Evolutionary conservation across 2,329 filamentous ascomycete genomes (phyloP).

Genomic region (Ustulina deusta): DNA sequence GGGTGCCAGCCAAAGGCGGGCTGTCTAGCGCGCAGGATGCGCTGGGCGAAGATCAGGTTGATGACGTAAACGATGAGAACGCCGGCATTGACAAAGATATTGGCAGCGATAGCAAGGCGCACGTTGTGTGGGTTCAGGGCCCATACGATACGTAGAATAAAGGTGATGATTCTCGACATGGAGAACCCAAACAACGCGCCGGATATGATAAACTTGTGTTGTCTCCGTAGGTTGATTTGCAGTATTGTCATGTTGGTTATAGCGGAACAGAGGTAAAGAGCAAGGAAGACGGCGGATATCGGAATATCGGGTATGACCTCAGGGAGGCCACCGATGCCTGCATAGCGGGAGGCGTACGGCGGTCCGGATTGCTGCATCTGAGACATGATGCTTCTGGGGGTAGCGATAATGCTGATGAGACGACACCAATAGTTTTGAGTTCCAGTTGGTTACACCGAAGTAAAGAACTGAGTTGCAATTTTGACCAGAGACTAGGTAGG

Average conservation of each 20-base stretch:
- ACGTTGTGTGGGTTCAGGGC: conserved; percentile 47
- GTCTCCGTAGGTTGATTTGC: conserved; percentile 50
- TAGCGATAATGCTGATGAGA: background rate
- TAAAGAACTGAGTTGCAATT: no score
- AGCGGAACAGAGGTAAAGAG: conserved; percentile 67
- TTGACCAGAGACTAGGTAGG: no score
- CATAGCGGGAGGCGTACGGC: conserved; percentile 58
- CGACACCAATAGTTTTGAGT: background rate
- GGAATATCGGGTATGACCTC: conserved; percentile 70
- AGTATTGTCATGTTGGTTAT: conserved; percentile 70
- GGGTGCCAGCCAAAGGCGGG: conserved; percentile 53
- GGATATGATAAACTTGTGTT: conserved; percentile 56
- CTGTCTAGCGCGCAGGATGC: conserved; percentile 55
- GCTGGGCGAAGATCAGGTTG: conserved; percentile 56
- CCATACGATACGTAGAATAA: conserved; percentile 54
- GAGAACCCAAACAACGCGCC: conserved; percentile 54
- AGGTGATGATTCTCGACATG: conserved; percentile 52
- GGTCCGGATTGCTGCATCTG: conserved; percentile 46
- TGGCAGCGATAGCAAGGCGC: conserved; percentile 52
- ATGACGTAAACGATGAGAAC: conserved; percentile 53
- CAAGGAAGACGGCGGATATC: conserved; percentile 71
- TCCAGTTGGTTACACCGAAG: no score
- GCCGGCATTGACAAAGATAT: conserved; percentile 55
- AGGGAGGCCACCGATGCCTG: conserved; percentile 69
- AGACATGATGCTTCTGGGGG: conserved; percentile 43